phyloP scores from a whole-genome alignment of 192 early-diverging fungal species.

The Dissophora globulifera region DNA sequence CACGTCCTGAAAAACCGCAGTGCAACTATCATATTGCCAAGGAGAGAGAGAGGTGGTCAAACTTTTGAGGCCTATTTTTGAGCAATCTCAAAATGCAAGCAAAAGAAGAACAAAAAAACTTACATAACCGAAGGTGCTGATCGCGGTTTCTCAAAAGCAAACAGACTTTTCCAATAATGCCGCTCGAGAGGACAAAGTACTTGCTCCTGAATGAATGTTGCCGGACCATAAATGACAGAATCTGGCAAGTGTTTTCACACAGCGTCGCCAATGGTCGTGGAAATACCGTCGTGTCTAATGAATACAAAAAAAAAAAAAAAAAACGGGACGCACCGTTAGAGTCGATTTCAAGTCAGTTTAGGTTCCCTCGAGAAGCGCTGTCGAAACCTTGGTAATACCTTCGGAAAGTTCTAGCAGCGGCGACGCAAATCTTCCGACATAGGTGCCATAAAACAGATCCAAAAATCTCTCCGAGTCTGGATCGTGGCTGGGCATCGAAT shows the following conservation, averaged over 20 bases:
- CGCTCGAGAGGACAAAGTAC: slow-evolving; percentile 75
- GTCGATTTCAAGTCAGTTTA: too few species aligned
- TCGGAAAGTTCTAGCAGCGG: slow-evolving; percentile 69
- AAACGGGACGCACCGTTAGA: too few species aligned
- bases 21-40: slow-evolving; percentile 66
- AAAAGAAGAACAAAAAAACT: slow-evolving; percentile 16
- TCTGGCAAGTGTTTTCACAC: slow-evolving; percentile 76
- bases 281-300: slow-evolving; percentile 30
- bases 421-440: slow-evolving; percentile 65
- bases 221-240: slow-evolving; percentile 77
- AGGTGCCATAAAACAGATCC: slow-evolving; percentile 79
- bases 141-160: slow-evolving; percentile 75
- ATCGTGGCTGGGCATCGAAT: slow-evolving; percentile 42
- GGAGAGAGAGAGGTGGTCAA: too few species aligned
- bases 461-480: slow-evolving; percentile 81
- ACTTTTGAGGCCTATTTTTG: too few species aligned
- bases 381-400: too few species aligned
- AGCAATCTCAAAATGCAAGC: too few species aligned
- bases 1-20: slow-evolving; percentile 83
- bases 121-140: slow-evolving; percentile 77
- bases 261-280: slow-evolving; percentile 48
- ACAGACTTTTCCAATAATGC: slow-evolving; percentile 67
- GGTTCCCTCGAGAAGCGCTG: too few species aligned
- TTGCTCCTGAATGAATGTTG: slow-evolving; percentile 82
- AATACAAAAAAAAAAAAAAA: neutral